These are phyloP conservation scores for Trametes gibbosa DNA, from an alignment of 768 basidiomycete genomes.

Conservation along the genomic window DNA sequence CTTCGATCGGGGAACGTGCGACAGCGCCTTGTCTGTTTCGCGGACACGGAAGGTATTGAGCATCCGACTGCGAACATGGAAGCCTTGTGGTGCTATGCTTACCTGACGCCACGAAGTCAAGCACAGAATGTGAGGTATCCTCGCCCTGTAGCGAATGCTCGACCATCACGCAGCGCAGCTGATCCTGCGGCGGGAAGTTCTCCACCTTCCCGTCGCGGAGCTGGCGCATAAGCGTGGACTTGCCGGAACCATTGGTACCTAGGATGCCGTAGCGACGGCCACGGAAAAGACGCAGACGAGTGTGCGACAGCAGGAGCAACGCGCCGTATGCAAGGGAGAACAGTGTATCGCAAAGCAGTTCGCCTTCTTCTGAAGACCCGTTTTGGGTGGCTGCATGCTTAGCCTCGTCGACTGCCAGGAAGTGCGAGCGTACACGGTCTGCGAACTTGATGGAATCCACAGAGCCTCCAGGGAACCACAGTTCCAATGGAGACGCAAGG, in stretches of 20 bases:
- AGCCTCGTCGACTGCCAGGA: constrained; percentile 75
- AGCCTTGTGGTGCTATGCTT: constrained; percentile 22
- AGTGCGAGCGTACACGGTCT: constrained; percentile 67
- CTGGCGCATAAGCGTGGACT: constrained; percentile 94
- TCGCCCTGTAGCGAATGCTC: constrained; percentile 96
- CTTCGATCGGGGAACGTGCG: constrained; percentile 58
- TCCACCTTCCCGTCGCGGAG: constrained; percentile 94
- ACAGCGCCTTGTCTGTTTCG: constrained; percentile 63
- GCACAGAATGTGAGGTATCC: constrained; percentile 74
- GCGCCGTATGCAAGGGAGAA: constrained; percentile 97
- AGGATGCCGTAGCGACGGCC: constrained; percentile 94
- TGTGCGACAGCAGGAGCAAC: constrained; percentile 90
- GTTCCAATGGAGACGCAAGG: constrained; percentile 64
- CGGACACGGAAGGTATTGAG: not conserved
- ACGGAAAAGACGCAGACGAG: constrained; percentile 82
- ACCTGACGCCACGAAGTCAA: constrained; percentile 91
- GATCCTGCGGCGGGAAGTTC: constrained; percentile 88
- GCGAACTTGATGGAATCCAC: constrained; percentile 50
- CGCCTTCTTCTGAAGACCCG: constrained; percentile 66
- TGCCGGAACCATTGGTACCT: constrained; percentile 94
- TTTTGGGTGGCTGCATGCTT: constrained; percentile 48
- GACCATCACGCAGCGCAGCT: constrained; percentile 92
- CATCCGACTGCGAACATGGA: not conserved
- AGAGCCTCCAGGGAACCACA: constrained; percentile 57
- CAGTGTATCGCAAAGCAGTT: constrained; percentile 86